Conservation (phyloP, 1,139 yeast genomes). For the Yamadazyma dendronema region DNA sequence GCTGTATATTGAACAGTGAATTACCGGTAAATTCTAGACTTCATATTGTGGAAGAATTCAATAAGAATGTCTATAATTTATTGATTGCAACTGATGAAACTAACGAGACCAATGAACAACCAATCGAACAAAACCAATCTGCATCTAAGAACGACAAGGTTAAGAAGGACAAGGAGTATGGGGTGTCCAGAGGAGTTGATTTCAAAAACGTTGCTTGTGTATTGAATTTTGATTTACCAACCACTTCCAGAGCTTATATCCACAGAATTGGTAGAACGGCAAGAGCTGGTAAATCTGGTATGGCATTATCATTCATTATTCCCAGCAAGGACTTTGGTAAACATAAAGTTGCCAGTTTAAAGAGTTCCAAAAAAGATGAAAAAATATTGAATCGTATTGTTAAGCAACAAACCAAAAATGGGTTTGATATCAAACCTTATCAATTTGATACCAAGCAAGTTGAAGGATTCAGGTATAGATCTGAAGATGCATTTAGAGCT, state of each 20-base stretch:
- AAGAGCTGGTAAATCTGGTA: slow-evolving; percentile 94
- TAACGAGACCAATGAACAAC: slow-evolving; percentile 49
- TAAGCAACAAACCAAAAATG: slow-evolving; percentile 71
- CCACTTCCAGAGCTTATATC: slow-evolving; percentile 83
- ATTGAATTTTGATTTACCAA: slow-evolving; percentile 90
- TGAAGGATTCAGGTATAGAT: slow-evolving; percentile 93
- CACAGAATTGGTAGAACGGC: slow-evolving; percentile 98
- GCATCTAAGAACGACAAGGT: slow-evolving; percentile 24
- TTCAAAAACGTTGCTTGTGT: slow-evolving; percentile 96
- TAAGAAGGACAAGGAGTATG: slow-evolving; percentile 71
- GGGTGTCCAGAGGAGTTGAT: slow-evolving; percentile 97
- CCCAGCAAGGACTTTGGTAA: slow-evolving; percentile 83
- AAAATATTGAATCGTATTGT: slow-evolving; percentile 75
- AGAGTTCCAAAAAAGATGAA: slow-evolving; percentile 79
- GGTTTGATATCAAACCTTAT: slow-evolving; percentile 76
- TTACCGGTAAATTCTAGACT: slow-evolving; percentile 89
- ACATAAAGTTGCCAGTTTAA: slow-evolving; percentile 75
- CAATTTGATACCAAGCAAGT: slow-evolving; percentile 91
- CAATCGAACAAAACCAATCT: slow-evolving; percentile 23
- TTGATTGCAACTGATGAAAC: slow-evolving; percentile 95
- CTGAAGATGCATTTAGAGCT: slow-evolving; percentile 96
- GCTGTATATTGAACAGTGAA: slow-evolving; percentile 89
- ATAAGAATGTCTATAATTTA: slow-evolving; percentile 81
- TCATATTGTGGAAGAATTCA: slow-evolving; percentile 93
- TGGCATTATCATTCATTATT: slow-evolving; percentile 90